A percentile compares a stretch with the other conserved stretches of the same genome.
These are phyloP conservation scores for Epicoccum sorghinum DNA, from an alignment of 2,329 filamentous ascomycete species.

Conservation along the genomic window DNA sequence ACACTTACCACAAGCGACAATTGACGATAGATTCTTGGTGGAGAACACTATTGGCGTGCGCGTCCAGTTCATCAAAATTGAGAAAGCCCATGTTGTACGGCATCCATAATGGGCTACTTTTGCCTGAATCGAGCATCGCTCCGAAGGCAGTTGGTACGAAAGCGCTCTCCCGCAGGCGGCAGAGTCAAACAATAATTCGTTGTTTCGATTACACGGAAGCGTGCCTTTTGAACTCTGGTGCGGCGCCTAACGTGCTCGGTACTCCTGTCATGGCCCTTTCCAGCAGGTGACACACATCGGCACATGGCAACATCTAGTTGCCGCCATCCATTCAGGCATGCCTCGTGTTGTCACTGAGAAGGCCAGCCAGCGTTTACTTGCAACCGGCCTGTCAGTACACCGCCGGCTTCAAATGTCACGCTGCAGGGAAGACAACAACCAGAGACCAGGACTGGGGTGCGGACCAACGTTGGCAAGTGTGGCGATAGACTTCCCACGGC, in stretches of 20 bases:
- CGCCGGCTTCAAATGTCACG: constrained; percentile 4
- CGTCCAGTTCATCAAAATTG: neutral
- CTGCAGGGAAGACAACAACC: constrained; percentile 7
- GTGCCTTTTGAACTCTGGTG: constrained; percentile 31
- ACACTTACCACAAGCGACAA: constrained; percentile 13
- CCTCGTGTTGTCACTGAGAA: constrained; percentile 13
- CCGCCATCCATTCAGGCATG: constrained; percentile 6
- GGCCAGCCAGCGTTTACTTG: neutral
- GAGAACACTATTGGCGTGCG: constrained; percentile 5
- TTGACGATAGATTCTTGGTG: constrained; percentile 12
- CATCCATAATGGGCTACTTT: neutral
- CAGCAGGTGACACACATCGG: constrained; percentile 16
- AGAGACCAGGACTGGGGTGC: constrained; percentile 1
- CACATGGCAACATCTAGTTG: constrained; percentile 8
- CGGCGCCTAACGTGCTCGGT: constrained; percentile 19
- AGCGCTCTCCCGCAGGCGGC: constrained; percentile 15
- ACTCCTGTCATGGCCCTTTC: constrained; percentile 21
- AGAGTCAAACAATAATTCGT: constrained; percentile 13
- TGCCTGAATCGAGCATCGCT: constrained; percentile 11
- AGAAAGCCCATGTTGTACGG: constrained; percentile 9
- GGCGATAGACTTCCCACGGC: constrained; percentile 7
- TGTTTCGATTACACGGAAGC: constrained; percentile 28
- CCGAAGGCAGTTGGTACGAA: constrained; percentile 8
- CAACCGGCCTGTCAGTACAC: constrained; percentile 1
- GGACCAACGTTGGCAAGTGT: constrained; percentile 10